Base-by-base conservation (phyloP, 1,139 yeast genomes). In the Wickerhamomyces sp. region DNA sequence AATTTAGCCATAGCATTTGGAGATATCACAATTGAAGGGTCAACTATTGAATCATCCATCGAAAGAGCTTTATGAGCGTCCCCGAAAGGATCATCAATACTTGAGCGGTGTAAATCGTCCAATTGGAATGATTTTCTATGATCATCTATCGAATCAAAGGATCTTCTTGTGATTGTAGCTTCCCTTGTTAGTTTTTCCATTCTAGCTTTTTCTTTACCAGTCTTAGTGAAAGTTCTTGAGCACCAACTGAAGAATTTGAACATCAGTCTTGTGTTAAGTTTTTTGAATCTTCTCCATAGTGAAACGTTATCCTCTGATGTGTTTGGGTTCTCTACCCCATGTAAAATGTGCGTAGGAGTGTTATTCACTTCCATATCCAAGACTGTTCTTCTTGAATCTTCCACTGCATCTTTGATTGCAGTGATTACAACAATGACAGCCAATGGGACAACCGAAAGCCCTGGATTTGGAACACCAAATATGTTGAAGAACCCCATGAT, bases 401-500 rank as follows among this genome's bases (percentile, higher is more conserved):
- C 98, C 47, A 92, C 71, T 1, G 95, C 97, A 65, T 92, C 98
- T 60, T 90, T 90, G 46, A 86, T 66, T 14, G 95, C 97, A 1
- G 97, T 92, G 42, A 92, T 74, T 41, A 74, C 67, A 30, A 92
- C 95, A 68, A 92, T 90, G 38, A 88, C 96, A 62, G 90, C 85
- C 61, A 92, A 77, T 3, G 98, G 98, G 32, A 89, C 97, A 2
- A 96, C 90, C 7, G 94, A 84, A 50, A 92, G 65, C 2, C 89
- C 97, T 1, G 97, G 96, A 46, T 76, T 79, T 17, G 86, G 78
- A 27, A 90, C 97, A 51, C 98, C 98, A 61, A 92, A 92, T 41
- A 92, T 81, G 48, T 84, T 78, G 65, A 92, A 88, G 12, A 83
- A 87, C 43, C 96, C 96, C 51, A 92, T 68, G 47, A 92, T 83